A percentile compares a stretch with the other conserved stretches of the same genome.
These are phyloP conservation scores for Combretum micranthum DNA, from an alignment of 345 rosid genomes.

Conservation along the genomic window DNA sequence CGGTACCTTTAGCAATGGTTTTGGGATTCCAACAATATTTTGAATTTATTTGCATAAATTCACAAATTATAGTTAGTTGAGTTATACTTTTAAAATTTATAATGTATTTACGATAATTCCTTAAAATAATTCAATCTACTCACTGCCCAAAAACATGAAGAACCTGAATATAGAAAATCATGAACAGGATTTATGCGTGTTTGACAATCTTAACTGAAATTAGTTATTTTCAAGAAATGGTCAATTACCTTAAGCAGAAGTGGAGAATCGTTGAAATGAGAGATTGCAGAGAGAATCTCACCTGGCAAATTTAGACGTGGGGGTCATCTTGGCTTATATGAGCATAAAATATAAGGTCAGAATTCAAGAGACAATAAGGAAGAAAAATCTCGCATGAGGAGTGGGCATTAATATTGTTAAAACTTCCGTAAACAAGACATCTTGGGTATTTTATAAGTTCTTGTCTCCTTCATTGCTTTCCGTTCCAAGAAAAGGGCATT, in stretches of 20 bases:
- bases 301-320: slow-evolving; percentile 22
- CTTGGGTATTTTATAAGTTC: slow-evolving; percentile 10
- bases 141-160: too few species aligned
- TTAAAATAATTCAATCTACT: too few species aligned
- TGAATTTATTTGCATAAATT: too few species aligned
- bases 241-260: neutral
- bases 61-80: too few species aligned
- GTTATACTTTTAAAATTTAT: too few species aligned
- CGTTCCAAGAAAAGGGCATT: too few species aligned
- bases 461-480: slow-evolving; percentile 8
- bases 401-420: slow-evolving; percentile 6
- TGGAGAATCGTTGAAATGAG: slow-evolving; percentile 10
- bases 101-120: too few species aligned
- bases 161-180: too few species aligned
- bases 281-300: slow-evolving; percentile 10
- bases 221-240: neutral
- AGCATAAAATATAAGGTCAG: neutral
- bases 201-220: neutral
- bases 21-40: too few species aligned
- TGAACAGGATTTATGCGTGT: slow-evolving; percentile 1
- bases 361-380: neutral
- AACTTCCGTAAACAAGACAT: slow-evolving; percentile 14
- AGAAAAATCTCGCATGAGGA: neutral
- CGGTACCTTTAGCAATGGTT: too few species aligned
- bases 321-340: neutral